Base-by-base conservation (phyloP, 1,139 yeast genomes). In the Oligophagozyma castellii region DNA sequence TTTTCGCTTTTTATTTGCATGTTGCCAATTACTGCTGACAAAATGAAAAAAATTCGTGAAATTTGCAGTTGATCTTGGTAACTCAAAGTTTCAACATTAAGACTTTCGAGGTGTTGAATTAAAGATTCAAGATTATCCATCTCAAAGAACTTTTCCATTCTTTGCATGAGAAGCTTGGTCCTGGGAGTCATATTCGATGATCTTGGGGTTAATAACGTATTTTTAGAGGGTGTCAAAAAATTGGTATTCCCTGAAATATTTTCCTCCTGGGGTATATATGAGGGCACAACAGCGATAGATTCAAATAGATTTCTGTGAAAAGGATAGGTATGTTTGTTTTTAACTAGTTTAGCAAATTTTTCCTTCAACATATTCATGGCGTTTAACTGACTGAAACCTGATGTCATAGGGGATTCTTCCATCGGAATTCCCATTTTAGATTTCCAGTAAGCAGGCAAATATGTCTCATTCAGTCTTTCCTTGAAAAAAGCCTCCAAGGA, bases 291-390 rank as follows among this genome's bases (percentile, higher is more conserved):
- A 18, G 64, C 43, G 1, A 67, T 66, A 2, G 71, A 63, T 27
- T 67, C 72, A 29, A 57, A 63, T 22, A 66, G 42, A 15, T 60
- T 59, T n/a, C 62, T 58, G 36, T 59, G 62, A 16, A 63, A 58
- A 1, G 72, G 67, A 38, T 67, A 70, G 5, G 40, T 33, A 22
- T 52, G n/a, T n/a, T n/a, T n/a, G n/a, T n/a, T n/a, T n/a, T 55
- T 35, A 57, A 35, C 5, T 46, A 46, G 5, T 31, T 38, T 26
- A 50, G 37, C 2, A 56, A 48, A 15, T 39, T 40, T 10, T n/a
- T 35, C 30, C 28, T 51, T 52, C 11, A 43, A 32, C n/a, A 36
- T 39, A 24, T 48, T 42, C 2, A 54, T 36, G 16, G 42, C 43
- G 33, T 53, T 52, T 29, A 55, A 36, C 8, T 35, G 32, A 32